Base-by-base conservation (phyloP, 2,329 filamentous ascomycete genomes). In the Ophiobolus disseminans region DNA sequence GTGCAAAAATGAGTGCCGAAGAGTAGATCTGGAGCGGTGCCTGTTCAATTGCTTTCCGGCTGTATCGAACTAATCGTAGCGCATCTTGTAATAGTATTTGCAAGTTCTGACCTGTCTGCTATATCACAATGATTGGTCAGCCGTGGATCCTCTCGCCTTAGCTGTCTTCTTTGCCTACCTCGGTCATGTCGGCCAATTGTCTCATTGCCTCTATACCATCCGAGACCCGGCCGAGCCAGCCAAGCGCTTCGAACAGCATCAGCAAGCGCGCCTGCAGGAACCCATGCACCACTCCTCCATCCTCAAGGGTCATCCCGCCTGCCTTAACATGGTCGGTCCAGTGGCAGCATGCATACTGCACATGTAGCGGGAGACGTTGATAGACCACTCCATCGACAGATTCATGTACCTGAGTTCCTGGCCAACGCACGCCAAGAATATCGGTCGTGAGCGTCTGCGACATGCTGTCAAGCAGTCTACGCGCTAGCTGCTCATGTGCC, bases 401-500 rank as follows among this genome's bases (percentile, higher is more conserved):
- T 36, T 36, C 32, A 2, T 21, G 17, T 21, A 36, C 32, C 10
- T 6, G 32, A 21, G 19, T 13, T 21, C 32, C 32, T 21, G 32
- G 22, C 14, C 22, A 19, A n/a, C 13, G n/a, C 16, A 21, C 44
- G 43, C 48, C 40, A 41, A 22, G 1, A 45, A 66, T 63, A 45
- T 72, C 62, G 3, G 13, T 16, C 14, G 10, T 28, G 16, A 40
- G 16, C 61, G 55, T 19, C 40, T 38, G 7, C 21, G 72, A 45
- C 37, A 35, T 58, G 22, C 20, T 38, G 23, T 48, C 48, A 36
- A 62, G 16, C 3, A 52, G 44, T 17, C 20, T 35, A 13, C 22
- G 21, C 5, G n/a, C 10, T n/a, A 25, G 22, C 7, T 28, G 1
- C 21, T 26, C n/a, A 25, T 39, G 36, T 13, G 14, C 14, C 2